These are phyloP conservation scores for Chalara sp. DNA, from an alignment of 2,329 filamentous ascomycete genomes.

Conservation along the genomic window DNA sequence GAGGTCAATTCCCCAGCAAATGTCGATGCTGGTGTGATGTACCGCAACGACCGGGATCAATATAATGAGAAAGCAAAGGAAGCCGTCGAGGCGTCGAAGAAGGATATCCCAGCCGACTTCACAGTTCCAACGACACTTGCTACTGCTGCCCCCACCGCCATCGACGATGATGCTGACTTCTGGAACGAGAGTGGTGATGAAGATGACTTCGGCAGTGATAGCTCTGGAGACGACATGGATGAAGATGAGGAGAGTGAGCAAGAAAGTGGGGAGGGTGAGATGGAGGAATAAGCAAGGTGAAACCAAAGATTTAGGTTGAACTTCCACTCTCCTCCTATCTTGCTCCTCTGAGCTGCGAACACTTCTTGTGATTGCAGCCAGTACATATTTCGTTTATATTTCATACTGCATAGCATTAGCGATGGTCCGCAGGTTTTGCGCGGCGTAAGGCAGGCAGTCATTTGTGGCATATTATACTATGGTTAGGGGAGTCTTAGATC, in stretches of 20 bases:
- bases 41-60: conserved; percentile 62
- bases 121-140: conserved; percentile 73
- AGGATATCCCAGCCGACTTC: conserved; percentile 73
- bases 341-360: no score
- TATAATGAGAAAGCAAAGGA: conserved; percentile 67
- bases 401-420: conserved; percentile 20
- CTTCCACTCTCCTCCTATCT: no score
- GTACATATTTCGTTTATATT: neutral
- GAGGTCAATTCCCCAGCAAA: conserved; percentile 93
- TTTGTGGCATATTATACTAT: neutral
- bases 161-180: conserved; percentile 71
- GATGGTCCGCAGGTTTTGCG: conserved; percentile 8
- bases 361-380: no score
- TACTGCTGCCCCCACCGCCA: conserved; percentile 52
- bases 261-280: conserved; percentile 44
- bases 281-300: conserved; percentile 14
- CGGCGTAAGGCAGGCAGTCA: conserved; percentile 13
- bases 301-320: no score
- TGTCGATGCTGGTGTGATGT: conserved; percentile 83
- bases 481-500: conserved; percentile 5
- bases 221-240: conserved; percentile 50
- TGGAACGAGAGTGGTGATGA: conserved; percentile 74
- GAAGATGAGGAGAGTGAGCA: conserved; percentile 49
- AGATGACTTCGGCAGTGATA: conserved; percentile 72
- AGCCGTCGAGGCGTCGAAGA: conserved; percentile 66